Evolutionary conservation across 2,329 filamentous ascomycete species (phyloP), one percentile per base, ranked within the genome.

Genomic region (Xylariales sp.): DNA sequence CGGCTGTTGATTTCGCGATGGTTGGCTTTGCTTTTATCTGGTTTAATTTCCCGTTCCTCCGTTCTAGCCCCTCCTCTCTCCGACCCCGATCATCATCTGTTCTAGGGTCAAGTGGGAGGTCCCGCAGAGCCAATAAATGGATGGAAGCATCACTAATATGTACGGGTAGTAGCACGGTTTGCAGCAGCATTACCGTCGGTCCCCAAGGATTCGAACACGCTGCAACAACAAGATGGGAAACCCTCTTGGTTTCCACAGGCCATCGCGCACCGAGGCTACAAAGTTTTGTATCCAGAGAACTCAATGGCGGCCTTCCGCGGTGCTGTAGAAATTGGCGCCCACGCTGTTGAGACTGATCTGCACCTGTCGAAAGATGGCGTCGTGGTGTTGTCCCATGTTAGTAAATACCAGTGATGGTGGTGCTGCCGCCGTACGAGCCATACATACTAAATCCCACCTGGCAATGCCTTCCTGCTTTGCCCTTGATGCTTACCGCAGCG

Each of bases 331-430:
- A 81, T 79, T 14, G 88, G 88, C 15, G 79, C 86, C 0, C 78
- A 94, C 52, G 91, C 85, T 0, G 67, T 97, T 19, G 91, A 97
- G 66, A 94, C 88, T 14, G 91, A 97, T 53, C 62, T 96, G 7
- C 90, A 94, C 57, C 63, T 96, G 23, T 83, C 87, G 12, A 79
- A 74, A 44, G 91, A 97, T 54, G 82, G 83, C 6, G 81, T 95
- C 0, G 85, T 95, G 1, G 87, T 97, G 8, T 65, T 97, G 28
- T 88, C 84, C 31, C 89, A 94, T 68, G 85, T 87, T 63, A 58
- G 71, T 54, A n/a, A n/a, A n/a, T n/a, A n/a, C 15, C 5, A 19
- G 7, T 5, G 12, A 25, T 16, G 17, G 19, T 20, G 11, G 10
- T 27, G 20, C 21, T 35, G 28, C 37, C 12, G 16, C 34, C 43